phyloP scores from a whole-genome alignment of 1,284 basidiomycete genomes.

The Cutaneotrichosporon cutaneum region DNA sequence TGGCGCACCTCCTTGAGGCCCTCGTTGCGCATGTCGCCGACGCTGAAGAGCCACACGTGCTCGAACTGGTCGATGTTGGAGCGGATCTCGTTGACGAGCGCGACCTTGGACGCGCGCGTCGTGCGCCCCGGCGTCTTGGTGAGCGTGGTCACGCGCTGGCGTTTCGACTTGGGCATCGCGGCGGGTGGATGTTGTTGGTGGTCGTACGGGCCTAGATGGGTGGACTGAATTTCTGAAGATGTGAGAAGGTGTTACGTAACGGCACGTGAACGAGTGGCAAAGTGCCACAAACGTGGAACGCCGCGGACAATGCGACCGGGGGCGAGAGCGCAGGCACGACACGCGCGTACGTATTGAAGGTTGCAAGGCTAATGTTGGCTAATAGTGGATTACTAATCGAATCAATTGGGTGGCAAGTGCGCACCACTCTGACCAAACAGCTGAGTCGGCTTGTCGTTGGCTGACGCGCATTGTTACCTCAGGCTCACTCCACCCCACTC shows the following conservation, averaged over 20 bases:
- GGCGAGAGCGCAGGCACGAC: not conserved
- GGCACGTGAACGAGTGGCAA: slow-evolving; percentile 17
- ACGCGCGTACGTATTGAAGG: not conserved
- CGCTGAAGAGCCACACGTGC: slow-evolving; percentile 92
- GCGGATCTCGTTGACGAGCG: slow-evolving; percentile 75
- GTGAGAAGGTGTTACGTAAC: slow-evolving; percentile 7
- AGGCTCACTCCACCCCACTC: not conserved
- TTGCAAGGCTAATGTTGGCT: not conserved
- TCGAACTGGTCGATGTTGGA: slow-evolving; percentile 70
- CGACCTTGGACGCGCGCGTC: slow-evolving; percentile 70
- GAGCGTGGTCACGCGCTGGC: slow-evolving; percentile 68
- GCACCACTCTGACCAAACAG: not conserved
- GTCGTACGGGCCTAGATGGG: not conserved
- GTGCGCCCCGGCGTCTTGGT: slow-evolving; percentile 59
- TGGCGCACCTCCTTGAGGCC: slow-evolving; percentile 90
- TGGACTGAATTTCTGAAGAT: slow-evolving; percentile 6
- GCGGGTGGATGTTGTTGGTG: not conserved
- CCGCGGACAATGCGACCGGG: not conserved
- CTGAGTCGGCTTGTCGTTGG: not conserved
- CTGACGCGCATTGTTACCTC: not conserved
- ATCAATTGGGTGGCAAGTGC: not conserved
- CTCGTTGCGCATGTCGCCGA: slow-evolving; percentile 91
- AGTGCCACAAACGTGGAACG: slow-evolving; percentile 12
- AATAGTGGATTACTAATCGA: too few relatives aligned
- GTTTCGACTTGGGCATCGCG: slow-evolving; percentile 81